Percentiles rank a stretch among this genome's conserved stretches.
These are phyloP conservation scores for Coleophoma eucalyptorum DNA, from an alignment of 2,329 filamentous ascomycete species.

Conservation along the genomic window DNA sequence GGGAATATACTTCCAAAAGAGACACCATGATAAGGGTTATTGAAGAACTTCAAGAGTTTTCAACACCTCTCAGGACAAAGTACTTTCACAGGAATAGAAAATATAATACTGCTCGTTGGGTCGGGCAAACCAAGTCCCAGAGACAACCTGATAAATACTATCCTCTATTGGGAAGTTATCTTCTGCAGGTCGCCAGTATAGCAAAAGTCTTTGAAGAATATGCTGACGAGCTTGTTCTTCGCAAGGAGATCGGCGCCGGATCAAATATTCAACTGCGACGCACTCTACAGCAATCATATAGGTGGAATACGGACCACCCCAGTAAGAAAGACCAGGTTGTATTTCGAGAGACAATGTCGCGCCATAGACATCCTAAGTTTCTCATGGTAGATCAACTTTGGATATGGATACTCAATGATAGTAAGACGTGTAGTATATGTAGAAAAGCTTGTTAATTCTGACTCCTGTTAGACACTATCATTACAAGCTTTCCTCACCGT, in stretches of 20 bases:
- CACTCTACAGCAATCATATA: conserved; percentile 41
- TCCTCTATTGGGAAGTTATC: conserved; percentile 6
- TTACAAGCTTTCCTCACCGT: conserved; percentile 36
- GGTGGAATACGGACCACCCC: conserved; percentile 34
- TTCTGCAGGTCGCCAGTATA: conserved; percentile 10
- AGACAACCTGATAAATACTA: neutral
- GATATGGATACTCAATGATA: conserved; percentile 36
- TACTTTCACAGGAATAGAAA: neutral
- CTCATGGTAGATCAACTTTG: conserved; percentile 41
- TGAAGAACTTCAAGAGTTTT: neutral
- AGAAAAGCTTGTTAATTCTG: neutral
- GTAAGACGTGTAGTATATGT: conserved; percentile 7
- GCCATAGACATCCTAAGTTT: conserved; percentile 11
- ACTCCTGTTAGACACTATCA: conserved; percentile 27
- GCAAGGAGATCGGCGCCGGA: conserved; percentile 6
- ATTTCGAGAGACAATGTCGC: conserved; percentile 12
- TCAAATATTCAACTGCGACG: conserved; percentile 30
- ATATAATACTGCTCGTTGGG: no score
- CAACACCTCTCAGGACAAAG: neutral
- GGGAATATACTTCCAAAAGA: conserved; percentile 22
- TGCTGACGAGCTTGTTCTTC: conserved; percentile 14
- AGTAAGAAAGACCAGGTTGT: conserved; percentile 23
- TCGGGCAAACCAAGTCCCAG: neutral
- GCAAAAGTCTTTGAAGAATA: conserved; percentile 16
- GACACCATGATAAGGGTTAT: conserved; percentile 7